A percentile compares a stretch with the other conserved stretches of the same genome.
Conservation (phyloP, 202 grass and related monocot genomes). For the Alloteropsis angusta region DNA sequence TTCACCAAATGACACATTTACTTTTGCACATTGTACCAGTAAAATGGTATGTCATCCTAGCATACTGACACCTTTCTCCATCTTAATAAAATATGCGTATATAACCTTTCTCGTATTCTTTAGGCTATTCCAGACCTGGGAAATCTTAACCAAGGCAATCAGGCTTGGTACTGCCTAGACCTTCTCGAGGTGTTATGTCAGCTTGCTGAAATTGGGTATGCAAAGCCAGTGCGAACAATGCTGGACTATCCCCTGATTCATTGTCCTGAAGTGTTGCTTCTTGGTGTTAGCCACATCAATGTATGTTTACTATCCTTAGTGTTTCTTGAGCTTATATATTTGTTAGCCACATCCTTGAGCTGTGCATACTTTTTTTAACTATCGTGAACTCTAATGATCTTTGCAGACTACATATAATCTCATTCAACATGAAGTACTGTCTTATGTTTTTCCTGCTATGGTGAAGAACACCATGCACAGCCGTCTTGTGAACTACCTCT, state of each 20-base stretch:
- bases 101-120: constrained; percentile 32
- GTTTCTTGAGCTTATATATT: not conserved
- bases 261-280: constrained; percentile 67
- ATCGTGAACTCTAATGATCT: constrained; percentile 12
- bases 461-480: constrained; percentile 51
- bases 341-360: not conserved
- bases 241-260: constrained; percentile 60
- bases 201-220: constrained; percentile 71
- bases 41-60: constrained; percentile 42
- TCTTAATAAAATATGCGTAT: not conserved
- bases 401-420: constrained; percentile 90
- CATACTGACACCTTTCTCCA: not conserved
- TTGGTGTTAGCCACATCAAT: constrained; percentile 76
- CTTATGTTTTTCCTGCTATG: constrained; percentile 60
- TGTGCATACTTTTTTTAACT: constrained; percentile 6
- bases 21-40: constrained; percentile 60
- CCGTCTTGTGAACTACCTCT: constrained; percentile 55
- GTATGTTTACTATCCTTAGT: constrained; percentile 32
- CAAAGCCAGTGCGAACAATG: constrained; percentile 44
- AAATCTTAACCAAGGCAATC: constrained; percentile 48
- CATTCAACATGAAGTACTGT: constrained; percentile 71
- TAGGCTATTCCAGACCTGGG: constrained; percentile 58
- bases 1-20: constrained; percentile 52
- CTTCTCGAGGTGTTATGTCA: constrained; percentile 78
- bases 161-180: constrained; percentile 82